Conservation (phyloP, 306 rosid species). For the Crotalaria pallida region DNA sequence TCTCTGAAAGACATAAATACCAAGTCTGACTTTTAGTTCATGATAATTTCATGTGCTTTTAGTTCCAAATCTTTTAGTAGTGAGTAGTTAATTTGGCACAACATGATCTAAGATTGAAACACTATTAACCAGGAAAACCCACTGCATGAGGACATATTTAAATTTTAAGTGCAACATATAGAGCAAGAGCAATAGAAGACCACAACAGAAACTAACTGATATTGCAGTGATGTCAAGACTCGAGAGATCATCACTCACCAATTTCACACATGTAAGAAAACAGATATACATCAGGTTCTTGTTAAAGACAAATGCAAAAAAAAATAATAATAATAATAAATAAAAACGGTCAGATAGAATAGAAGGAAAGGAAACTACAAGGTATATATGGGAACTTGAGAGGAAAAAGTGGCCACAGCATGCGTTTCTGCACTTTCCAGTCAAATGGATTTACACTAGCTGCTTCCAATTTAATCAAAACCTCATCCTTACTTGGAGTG, state of each 20-base stretch:
- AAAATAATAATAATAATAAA: too few relatives aligned
- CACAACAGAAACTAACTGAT: neutral
- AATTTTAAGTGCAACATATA: neutral
- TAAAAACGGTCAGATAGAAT: neutral
- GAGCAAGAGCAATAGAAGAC: neutral
- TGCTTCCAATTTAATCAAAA: constrained; percentile 73
- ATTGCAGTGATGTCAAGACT: neutral
- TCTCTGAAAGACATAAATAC: neutral
- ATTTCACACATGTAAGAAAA: neutral
- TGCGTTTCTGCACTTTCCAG: constrained; percentile 76
- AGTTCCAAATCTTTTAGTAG: neutral
- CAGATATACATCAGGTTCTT: neutral
- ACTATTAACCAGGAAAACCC: neutral
- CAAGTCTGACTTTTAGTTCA: neutral
- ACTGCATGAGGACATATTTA: neutral
- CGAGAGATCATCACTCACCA: neutral
- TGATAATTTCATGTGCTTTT: neutral
- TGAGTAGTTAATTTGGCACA: neutral
- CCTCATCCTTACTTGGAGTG: constrained; percentile 48
- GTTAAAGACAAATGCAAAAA: neutral
- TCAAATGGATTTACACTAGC: constrained; percentile 66
- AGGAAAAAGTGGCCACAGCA: constrained; percentile 54
- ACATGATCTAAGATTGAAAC: neutral
- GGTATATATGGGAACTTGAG: constrained; percentile 64
- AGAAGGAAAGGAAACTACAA: constrained; percentile 33